Conservation (phyloP, 805 yeast species). For the Candida insectalens region DNA sequence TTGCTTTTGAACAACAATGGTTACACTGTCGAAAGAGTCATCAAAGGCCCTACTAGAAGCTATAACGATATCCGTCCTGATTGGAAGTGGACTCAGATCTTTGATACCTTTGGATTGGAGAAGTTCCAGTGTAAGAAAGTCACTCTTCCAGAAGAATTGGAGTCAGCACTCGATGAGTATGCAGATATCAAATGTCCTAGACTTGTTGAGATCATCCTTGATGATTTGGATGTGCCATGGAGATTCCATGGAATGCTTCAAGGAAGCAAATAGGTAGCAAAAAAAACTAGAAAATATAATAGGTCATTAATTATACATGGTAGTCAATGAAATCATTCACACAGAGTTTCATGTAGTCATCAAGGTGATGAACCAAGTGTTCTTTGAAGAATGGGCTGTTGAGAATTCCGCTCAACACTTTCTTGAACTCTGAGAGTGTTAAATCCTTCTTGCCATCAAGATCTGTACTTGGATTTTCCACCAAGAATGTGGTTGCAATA, state of each 20-base stretch:
- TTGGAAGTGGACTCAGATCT: constrained; percentile 74
- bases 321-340: constrained; percentile 24
- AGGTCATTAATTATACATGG: constrained; percentile 13
- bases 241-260: constrained; percentile 35
- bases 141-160: constrained; percentile 29
- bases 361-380: constrained; percentile 15
- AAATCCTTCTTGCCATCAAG: constrained; percentile 14
- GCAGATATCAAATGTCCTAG: constrained; percentile 17
- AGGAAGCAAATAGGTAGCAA: neutral
- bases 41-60: constrained; percentile 64
- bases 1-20: constrained; percentile 79
- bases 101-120: constrained; percentile 55
- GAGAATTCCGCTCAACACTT: constrained; percentile 18
- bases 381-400: constrained; percentile 17
- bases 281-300: neutral
- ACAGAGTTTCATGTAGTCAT: constrained; percentile 21
- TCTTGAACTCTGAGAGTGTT: constrained; percentile 18
- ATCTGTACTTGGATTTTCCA: constrained; percentile 5
- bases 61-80: constrained; percentile 76
- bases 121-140: constrained; percentile 23
- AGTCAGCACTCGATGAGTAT: constrained; percentile 25
- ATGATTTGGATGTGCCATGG: constrained; percentile 55
- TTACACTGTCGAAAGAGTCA: constrained; percentile 81
- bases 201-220: constrained; percentile 52
- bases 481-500: constrained; percentile 10